Evolutionary conservation across 2,329 filamentous ascomycete species (phyloP), one percentile per base, ranked within the genome.

Genomic region (Trichoderma cornu-damae): DNA sequence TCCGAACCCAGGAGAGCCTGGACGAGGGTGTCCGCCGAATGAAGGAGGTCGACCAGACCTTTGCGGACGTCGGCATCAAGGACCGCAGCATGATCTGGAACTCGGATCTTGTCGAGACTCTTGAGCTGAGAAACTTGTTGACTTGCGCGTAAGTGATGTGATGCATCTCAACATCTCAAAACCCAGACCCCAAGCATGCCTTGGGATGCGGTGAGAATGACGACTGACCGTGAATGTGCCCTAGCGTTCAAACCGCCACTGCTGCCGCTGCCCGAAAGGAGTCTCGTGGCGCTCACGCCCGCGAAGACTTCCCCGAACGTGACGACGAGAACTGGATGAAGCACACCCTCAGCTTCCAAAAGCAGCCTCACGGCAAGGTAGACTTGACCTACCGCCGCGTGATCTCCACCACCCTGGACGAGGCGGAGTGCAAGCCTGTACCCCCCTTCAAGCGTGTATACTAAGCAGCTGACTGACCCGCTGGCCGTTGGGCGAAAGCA

Each of bases 21-120:
- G 90, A 96, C 66, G 89, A 96, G 76, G 93, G 93, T 83, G 92
- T 96, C 61, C 79, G 81, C 75, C 92, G 86, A 80, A 94, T 97
- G 73, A 85, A 77, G 63, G 85, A 90, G 65, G 90, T 97, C 66
- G 93, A 97, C 73, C 75, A 82, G 67, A 82, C 79, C 68, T 97
- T 88, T 77, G 76, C 80, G 67, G 81, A 96, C 70, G 87, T 97
- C 66, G 90, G 90, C 69, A 96, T 90, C 78, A 96, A 96, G 84
- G 93, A 97, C 76, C 89, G 94, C 75, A 95, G 90, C 82, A 96
- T 97, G 93, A 97, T 97, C 80, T 97, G 93, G 93, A 97, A 97
- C 85, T 91, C 89, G 22, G 93, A 97, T 70, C 84, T 97, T 37
- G 90, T 96, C 61, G 93, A 97, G 82, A 96, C 93, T 6, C 85